phyloP scores from a whole-genome alignment of 2,329 filamentous ascomycete genomes.

The Meredithiella fracta region DNA sequence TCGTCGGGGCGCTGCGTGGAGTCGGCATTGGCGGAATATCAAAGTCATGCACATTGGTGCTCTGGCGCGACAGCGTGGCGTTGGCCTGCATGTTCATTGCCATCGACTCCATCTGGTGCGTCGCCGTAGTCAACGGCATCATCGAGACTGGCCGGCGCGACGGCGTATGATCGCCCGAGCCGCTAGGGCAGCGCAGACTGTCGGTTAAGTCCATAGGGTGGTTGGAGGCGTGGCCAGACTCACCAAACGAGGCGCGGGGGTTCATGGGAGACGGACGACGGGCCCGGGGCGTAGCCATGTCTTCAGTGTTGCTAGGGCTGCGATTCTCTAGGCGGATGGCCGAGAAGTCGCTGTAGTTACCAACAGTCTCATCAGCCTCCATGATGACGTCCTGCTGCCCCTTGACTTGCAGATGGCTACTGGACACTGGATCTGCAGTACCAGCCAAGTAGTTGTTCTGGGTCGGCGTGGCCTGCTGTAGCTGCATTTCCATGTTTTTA shows the following conservation, averaged over 20 bases:
- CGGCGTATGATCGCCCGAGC: conserved; percentile 17
- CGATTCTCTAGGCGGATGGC: conserved; percentile 43
- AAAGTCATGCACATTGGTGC: conserved; percentile 53
- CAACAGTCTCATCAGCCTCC: conserved; percentile 24
- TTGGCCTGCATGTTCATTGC: conserved; percentile 17
- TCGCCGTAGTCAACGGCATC: conserved; percentile 8
- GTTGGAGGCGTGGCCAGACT: conserved; percentile 39
- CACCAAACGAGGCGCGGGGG: conserved; percentile 30
- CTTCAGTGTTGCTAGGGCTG: conserved; percentile 4
- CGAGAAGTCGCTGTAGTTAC: conserved; percentile 74
- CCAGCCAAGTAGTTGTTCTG: conserved; percentile 18
- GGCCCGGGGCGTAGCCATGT: conserved; percentile 8
- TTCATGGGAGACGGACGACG: conserved; percentile 33
- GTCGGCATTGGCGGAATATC: conserved; percentile 90
- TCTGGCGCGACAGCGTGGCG: conserved; percentile 34
- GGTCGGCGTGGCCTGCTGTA: conserved; percentile 3
- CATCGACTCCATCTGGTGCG: conserved; percentile 1
- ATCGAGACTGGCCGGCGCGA: conserved; percentile 20
- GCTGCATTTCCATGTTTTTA: background rate
- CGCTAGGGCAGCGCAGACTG: conserved; percentile 33
- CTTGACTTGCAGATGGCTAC: background rate
- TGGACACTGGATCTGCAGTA: conserved; percentile 17
- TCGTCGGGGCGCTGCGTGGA: conserved; percentile 74
- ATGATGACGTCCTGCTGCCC: conserved; percentile 17
- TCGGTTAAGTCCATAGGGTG: conserved; percentile 80